These are phyloP conservation scores for Lecanicillium sp. DNA, from an alignment of 2,329 filamentous ascomycete genomes.

Conservation along the genomic window DNA sequence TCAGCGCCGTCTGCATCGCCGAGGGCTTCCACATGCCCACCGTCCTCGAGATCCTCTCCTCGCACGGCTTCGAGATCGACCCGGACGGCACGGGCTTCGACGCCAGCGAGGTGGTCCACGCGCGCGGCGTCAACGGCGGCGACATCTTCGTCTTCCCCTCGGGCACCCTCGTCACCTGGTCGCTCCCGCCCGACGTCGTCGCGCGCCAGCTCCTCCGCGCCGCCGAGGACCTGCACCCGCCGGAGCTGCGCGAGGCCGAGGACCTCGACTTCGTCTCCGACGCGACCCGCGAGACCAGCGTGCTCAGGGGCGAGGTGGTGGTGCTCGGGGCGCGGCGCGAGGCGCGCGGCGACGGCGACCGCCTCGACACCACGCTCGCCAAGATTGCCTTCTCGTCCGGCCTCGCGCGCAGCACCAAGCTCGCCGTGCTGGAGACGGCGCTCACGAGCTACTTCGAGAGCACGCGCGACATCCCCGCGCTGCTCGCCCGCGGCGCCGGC, in stretches of 20 bases:
- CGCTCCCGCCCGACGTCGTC: constrained; percentile 69
- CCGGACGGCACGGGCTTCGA: constrained; percentile 57
- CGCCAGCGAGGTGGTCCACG: constrained; percentile 57
- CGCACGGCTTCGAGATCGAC: constrained; percentile 56
- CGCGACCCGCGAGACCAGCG: constrained; percentile 62
- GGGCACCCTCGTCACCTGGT: constrained; percentile 90
- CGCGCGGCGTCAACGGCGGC: constrained; percentile 56
- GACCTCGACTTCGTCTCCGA: constrained; percentile 85
- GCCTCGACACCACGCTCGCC: constrained; percentile 62
- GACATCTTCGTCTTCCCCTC: constrained; percentile 96
- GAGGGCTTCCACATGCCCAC: constrained; percentile 58
- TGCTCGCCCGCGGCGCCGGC: constrained; percentile 59
- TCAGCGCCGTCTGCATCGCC: constrained; percentile 56
- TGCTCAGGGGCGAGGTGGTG: constrained; percentile 81
- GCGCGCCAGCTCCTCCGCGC: constrained; percentile 69
- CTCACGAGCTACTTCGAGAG: constrained; percentile 81
- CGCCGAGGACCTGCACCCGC: constrained; percentile 65
- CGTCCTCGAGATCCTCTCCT: constrained; percentile 51
- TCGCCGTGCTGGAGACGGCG: constrained; percentile 82
- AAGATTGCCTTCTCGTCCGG: constrained; percentile 97
- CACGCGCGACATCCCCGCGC: constrained; percentile 73
- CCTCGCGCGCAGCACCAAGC: constrained; percentile 84
- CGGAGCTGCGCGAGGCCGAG: constrained; percentile 71
- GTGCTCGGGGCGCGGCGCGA: constrained; percentile 71
- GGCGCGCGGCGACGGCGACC: constrained; percentile 34